A percentile compares a stretch with the other conserved stretches of the same genome.
These are phyloP conservation scores for Phylloporus sp. DNA, from an alignment of 1,284 basidiomycete genomes.

Conservation along the genomic window DNA sequence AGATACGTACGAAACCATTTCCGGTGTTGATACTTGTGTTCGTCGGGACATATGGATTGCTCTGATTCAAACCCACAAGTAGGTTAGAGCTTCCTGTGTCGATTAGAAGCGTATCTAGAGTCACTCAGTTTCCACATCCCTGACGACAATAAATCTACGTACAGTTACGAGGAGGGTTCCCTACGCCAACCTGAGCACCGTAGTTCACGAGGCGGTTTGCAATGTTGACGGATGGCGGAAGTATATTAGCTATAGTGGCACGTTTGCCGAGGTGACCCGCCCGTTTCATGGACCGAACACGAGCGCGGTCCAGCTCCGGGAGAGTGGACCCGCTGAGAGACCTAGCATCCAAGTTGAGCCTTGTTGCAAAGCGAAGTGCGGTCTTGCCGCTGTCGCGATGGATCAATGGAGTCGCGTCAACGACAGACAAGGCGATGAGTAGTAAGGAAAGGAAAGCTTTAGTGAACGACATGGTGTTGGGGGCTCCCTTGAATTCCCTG, in stretches of 20 bases:
- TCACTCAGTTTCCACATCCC: background rate
- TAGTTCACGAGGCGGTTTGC: slow-evolving; percentile 40
- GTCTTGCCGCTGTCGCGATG: slow-evolving; percentile 13
- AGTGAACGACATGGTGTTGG: slow-evolving; percentile 12
- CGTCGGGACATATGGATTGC: slow-evolving; percentile 45
- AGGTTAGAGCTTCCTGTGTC: slow-evolving; percentile 49
- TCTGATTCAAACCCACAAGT: slow-evolving; percentile 43
- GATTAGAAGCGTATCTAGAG: slow-evolving; percentile 39
- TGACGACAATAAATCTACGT: slow-evolving; percentile 21
- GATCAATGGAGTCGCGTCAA: slow-evolving; percentile 23
- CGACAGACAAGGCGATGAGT: slow-evolving; percentile 18
- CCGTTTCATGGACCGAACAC: slow-evolving; percentile 21
- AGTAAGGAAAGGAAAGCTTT: slow-evolving; percentile 13
- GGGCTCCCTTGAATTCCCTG: background rate
- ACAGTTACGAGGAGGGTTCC: slow-evolving; percentile 53
- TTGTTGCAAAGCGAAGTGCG: slow-evolving; percentile 25
- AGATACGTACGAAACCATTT: slow-evolving; percentile 44
- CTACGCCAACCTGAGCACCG: slow-evolving; percentile 49
- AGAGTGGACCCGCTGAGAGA: background rate
- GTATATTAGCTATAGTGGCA: too few relatives aligned
- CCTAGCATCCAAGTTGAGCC: slow-evolving; percentile 11
- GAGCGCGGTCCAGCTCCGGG: slow-evolving; percentile 29
- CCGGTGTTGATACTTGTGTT: slow-evolving; percentile 53
- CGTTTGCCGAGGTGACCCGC: slow-evolving; percentile 14
- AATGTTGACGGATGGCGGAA: slow-evolving; percentile 7